Percentiles rank a stretch among this genome's conserved stretches.
Conservation (phyloP, 768 basidiomycete species). For the Flagelloscypha sp. region DNA sequence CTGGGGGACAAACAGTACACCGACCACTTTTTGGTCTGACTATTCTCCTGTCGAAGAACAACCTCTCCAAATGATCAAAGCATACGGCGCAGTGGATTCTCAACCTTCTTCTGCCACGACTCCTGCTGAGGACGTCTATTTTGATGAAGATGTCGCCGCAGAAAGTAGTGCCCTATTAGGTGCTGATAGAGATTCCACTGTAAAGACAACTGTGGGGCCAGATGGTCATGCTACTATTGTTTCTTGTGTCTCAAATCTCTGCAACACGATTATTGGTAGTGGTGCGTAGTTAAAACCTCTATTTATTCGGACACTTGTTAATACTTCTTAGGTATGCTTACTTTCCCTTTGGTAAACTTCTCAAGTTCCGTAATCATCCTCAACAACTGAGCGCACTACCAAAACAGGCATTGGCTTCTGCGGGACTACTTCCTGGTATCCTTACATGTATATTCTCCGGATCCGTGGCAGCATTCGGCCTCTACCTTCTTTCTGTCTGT, state of each 20-base stretch:
- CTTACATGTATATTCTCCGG: slow-evolving; percentile 83
- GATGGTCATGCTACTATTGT: slow-evolving; percentile 65
- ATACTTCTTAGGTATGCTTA: slow-evolving; percentile 62
- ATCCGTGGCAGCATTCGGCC: slow-evolving; percentile 66
- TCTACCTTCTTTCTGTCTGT: slow-evolving; percentile 82
- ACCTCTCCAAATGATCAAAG: too few relatives aligned
- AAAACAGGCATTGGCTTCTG: slow-evolving; percentile 76
- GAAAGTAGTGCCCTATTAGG: slow-evolving; percentile 61
- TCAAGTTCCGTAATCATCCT: slow-evolving; percentile 1
- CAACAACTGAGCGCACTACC: slow-evolving; percentile 3
- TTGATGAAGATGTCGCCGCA: slow-evolving; percentile 17
- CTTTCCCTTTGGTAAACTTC: slow-evolving; percentile 71
- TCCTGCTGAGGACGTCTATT: slow-evolving; percentile 3
- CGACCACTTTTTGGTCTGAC: too few relatives aligned
- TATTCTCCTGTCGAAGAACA: too few relatives aligned
- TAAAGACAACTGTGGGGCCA: slow-evolving; percentile 12
- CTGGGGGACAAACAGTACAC: too few relatives aligned
- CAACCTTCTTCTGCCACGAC: slow-evolving; percentile 17
- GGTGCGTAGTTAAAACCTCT: slow-evolving; percentile 38
- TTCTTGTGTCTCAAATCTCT: slow-evolving; percentile 70
- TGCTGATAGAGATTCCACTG: slow-evolving; percentile 21
- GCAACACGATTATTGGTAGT: slow-evolving; percentile 89
- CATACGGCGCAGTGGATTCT: too few relatives aligned
- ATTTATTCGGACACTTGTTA: slow-evolving; percentile 6
- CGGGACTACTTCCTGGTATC: slow-evolving; percentile 84